Base-by-base conservation (phyloP, 2,329 filamentous ascomycete species). In the Penicillium sp. region DNA sequence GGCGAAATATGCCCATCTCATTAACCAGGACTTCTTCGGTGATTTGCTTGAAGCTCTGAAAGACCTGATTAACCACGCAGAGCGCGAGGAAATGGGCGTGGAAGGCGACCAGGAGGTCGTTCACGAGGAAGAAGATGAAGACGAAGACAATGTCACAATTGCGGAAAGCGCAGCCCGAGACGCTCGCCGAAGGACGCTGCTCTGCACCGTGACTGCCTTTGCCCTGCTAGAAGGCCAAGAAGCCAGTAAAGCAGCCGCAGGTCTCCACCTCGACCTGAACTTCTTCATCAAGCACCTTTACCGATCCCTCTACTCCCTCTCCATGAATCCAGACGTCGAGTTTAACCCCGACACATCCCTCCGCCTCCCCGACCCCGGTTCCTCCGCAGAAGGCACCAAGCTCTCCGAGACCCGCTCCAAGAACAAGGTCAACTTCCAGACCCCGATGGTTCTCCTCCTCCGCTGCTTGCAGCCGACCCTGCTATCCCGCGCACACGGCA, bases 21-120 rank as follows among this genome's bases (percentile, higher is more conserved):
- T 99, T 81, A 99, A 99, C 77, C 91, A 99, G 70, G 91, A 99
- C 71, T 97, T 99, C 79, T 99, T 99, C 67, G 94, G 93, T 28
- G 94, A 99, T 70, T 82, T 99, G 30, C 84, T 99, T 11, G 94
- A 97, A 75, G 93, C 91, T 0, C 80, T 99, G 37, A 95, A 96
- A 73, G 94, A 99, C 61, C 83, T 99, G 42, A 93, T 97, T 66
- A 84, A 85, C 4, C 85, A 92, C 63, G 88, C 89, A 50, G 83
- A 88, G 42, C 65, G 68, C 19, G 65, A 70, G 14, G 68, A 75
- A 17, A 73, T 79, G 55, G 69, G 76, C n/a, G 70, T 67, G 16
- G 79, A 81, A 0, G 78, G 82, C 16, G 80, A 79, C 4, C 72
- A 76, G 37, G 70, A 73, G n/a, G 73, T 51, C 28, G 28, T 43